Conservation (phyloP, 2,329 filamentous ascomycete genomes). For the Colletotrichum lentis region DNA sequence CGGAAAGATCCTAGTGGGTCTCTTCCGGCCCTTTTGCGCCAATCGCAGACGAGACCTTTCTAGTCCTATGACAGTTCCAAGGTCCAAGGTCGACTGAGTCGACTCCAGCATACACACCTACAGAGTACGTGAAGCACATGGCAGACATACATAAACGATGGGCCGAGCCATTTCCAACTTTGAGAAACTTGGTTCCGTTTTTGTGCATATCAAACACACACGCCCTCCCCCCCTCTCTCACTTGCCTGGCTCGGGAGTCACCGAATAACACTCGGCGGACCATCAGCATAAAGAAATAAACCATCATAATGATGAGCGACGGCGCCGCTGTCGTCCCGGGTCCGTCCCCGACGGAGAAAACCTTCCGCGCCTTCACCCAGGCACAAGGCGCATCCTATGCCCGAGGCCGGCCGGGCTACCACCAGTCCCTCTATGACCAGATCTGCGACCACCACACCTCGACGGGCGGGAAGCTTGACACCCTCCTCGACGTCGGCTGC, state of each 20-base stretch:
- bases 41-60: not conserved
- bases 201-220: not conserved
- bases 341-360: slow-evolving; percentile 42
- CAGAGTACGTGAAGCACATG: not conserved
- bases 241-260: not conserved
- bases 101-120: not conserved
- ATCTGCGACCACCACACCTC: slow-evolving; percentile 57
- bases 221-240: too few species aligned
- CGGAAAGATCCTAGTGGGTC: slow-evolving; percentile 4
- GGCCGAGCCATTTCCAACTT: not conserved
- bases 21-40: not conserved
- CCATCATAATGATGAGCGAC: slow-evolving; percentile 19
- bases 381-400: slow-evolving; percentile 57
- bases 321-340: slow-evolving; percentile 3
- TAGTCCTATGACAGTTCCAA: not conserved
- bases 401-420: slow-evolving; percentile 53
- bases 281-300: not conserved
- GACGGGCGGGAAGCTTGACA: slow-evolving; percentile 53
- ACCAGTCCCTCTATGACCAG: slow-evolving; percentile 54
- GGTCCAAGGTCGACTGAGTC: not conserved
- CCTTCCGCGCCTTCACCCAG: slow-evolving; percentile 56
- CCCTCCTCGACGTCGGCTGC: slow-evolving; percentile 64
- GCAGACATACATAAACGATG: slow-evolving; percentile 18
- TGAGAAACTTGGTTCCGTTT: not conserved
- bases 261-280: not conserved